Base-by-base conservation (phyloP, 768 basidiomycete genomes). In the Xerocomellus chrysenteron region DNA sequence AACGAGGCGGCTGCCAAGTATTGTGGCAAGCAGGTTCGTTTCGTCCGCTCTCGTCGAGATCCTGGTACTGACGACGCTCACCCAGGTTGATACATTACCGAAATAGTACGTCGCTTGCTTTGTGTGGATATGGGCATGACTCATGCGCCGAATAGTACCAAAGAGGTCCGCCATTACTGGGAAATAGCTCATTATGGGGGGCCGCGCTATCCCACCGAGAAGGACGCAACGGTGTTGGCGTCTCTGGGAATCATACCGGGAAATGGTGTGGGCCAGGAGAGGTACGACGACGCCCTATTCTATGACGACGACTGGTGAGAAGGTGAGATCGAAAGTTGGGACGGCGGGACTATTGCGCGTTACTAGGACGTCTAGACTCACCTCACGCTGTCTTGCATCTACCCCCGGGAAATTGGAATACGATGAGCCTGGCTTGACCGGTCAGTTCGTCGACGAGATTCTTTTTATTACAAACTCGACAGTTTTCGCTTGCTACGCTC, bases 31-130 rank as follows among this genome's bases (percentile, higher is more conserved):
- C n/a, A n/a, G 52, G 63, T 64, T 26, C 19, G 52, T 56, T 13
- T 13, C 13, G 10, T 13, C 2, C 19, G 10, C 42, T 19, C 14
- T 32, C 16, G 10, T 33, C 4, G 35, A n/a, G n/a, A 17, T 11
- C 21, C 21, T 19, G 21, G 8, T 32, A 17, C 11, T 58, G 56
- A 58, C 1, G 5, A 8, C 12, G 10, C 43, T 46, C n/a, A 1
- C 8, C 43, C 5, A 57, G 59, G 19, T 58, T 0, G 52, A 58
- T 35, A n/a, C 26, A 11, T 9, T 60, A 11, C 55, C 55, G 0
- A 52, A 40, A 35, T 7, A 35, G 55, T 56, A 32, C n/a, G n/a
- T n/a, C n/a, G n/a, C n/a, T n/a, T n/a, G n/a, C n/a, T n/a, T n/a
- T n/a, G n/a, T n/a, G n/a, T 19, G 24, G 24, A 5, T 12, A 6